Evolutionary conservation across 2,329 filamentous ascomycete species (phyloP).

Genomic region (Monosporascus sp.): DNA sequence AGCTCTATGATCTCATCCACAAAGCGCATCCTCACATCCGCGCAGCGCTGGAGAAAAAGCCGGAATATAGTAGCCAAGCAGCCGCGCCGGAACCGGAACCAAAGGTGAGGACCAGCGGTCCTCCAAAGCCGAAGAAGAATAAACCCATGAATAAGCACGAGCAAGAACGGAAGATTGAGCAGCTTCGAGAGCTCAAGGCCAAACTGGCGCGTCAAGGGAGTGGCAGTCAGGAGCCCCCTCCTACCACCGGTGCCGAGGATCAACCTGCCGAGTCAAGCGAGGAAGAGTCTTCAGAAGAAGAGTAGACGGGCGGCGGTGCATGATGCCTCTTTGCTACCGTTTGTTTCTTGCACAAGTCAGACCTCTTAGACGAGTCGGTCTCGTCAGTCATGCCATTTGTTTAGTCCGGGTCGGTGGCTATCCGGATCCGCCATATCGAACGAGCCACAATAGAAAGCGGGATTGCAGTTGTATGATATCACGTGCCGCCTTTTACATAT

Average conservation of each 20-base stretch:
- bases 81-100: conserved; percentile 15
- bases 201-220: conserved; percentile 40
- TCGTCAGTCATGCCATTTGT: no score
- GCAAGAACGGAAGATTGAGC: conserved; percentile 62
- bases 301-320: conserved; percentile 8
- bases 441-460: no score
- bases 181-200: conserved; percentile 56
- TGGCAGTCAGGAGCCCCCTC: conserved; percentile 31
- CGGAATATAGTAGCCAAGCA: conserved; percentile 20
- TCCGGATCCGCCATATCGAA: no score
- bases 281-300: conserved; percentile 24
- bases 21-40: conserved; percentile 33
- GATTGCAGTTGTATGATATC: no score
- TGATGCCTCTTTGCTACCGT: no score
- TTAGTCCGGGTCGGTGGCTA: no score
- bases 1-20: conserved; percentile 39
- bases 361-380: no score
- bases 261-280: conserved; percentile 20
- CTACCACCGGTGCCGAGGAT: conserved; percentile 17
- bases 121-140: conserved; percentile 62
- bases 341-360: no score
- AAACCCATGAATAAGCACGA: conserved; percentile 72
- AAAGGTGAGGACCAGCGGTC: conserved; percentile 24
- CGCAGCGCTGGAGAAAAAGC: conserved; percentile 27
- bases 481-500: no score